phyloP scores from a whole-genome alignment of 768 basidiomycete genomes.

The Lactifluus hygrophoroides region DNA sequence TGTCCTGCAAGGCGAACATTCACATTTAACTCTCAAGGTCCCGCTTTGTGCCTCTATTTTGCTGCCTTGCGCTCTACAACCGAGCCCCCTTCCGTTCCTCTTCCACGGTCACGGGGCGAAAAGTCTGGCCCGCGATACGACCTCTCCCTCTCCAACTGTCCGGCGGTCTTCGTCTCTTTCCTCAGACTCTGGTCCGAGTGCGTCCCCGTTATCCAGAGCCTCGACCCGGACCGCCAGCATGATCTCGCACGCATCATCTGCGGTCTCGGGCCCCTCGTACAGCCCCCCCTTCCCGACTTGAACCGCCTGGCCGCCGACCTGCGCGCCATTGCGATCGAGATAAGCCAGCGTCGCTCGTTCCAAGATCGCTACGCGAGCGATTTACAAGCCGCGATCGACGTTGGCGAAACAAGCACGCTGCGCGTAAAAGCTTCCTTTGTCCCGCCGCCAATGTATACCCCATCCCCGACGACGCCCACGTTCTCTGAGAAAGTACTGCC shows the following conservation, averaged over 20 bases:
- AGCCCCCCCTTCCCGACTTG: constrained; percentile 36
- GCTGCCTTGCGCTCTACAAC: constrained; percentile 71
- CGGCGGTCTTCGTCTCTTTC: constrained; percentile 56
- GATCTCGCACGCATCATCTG: constrained; percentile 81
- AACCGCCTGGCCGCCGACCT: constrained; percentile 68
- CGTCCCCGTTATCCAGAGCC: constrained; percentile 55
- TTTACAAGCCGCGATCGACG: constrained; percentile 72
- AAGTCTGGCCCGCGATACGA: constrained; percentile 44
- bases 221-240: constrained; percentile 59
- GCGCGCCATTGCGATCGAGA: constrained; percentile 81
- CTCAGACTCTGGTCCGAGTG: constrained; percentile 63
- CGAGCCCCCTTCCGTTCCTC: constrained; percentile 69
- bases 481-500: neutral
- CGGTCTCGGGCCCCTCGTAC: constrained; percentile 37
- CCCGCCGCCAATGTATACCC: constrained; percentile 55
- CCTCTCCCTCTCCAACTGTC: constrained; percentile 62
- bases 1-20: no score
- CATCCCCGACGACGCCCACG: constrained; percentile 20
- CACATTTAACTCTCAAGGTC: no score
- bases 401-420: constrained; percentile 32
- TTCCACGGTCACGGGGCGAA: constrained; percentile 51
- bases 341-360: constrained; percentile 75
- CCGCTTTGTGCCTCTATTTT: constrained; percentile 78
- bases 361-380: constrained; percentile 71
- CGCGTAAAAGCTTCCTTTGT: constrained; percentile 52